phyloP scores from a whole-genome alignment of 129 eudicot species.

The Arctium minus region DNA sequence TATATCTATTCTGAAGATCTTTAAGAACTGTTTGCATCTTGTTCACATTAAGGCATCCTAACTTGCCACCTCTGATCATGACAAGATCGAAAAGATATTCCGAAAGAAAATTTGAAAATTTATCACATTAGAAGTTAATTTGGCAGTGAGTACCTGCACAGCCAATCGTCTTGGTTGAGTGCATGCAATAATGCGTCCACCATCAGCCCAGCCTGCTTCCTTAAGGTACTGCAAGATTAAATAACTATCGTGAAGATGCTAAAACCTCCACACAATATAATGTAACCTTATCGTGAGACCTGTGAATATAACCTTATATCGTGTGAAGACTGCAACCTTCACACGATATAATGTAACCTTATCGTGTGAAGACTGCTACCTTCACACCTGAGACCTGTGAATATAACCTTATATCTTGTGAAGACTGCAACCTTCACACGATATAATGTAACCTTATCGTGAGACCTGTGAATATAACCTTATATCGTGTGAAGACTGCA shows the following conservation, averaged over 20 bases:
- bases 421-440: neutral
- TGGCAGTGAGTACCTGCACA: slow-evolving; percentile 56
- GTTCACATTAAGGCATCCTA: neutral
- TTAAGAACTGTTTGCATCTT: neutral
- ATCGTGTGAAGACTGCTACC: no score
- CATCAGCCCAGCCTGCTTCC: slow-evolving; percentile 97
- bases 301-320: neutral
- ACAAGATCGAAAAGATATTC: neutral
- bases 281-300: neutral
- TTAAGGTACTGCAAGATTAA: slow-evolving; percentile 59
- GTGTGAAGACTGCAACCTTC: no score
- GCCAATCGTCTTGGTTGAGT: slow-evolving; percentile 95
- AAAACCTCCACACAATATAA: neutral
- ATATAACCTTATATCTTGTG: no score
- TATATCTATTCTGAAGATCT: neutral
- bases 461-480: no score
- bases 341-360: no score
- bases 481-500: no score
- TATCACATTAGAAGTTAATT: neutral
- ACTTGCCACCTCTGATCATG: no score
- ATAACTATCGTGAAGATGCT: neutral
- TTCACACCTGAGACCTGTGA: no score
- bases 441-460: neutral
- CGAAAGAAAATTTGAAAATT: neutral
- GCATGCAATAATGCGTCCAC: slow-evolving; percentile 79